Percentiles rank a stretch among this genome's conserved stretches.
phyloP scores from a whole-genome alignment of 441 rosid genomes.

The Isatis lusitanica region DNA sequence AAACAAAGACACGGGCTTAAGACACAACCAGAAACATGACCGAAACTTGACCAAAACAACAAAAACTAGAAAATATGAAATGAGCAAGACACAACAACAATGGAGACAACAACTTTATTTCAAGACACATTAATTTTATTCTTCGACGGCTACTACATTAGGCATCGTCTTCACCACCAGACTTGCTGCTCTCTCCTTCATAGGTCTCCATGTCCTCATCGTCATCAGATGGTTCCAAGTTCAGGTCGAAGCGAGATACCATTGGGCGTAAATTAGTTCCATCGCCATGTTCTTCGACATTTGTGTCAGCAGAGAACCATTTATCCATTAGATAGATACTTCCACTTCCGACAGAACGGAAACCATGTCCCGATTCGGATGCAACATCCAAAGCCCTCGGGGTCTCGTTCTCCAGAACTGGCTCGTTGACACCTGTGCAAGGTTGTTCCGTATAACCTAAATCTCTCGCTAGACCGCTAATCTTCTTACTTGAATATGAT shows the following conservation, averaged over 20 bases:
- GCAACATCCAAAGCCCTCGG: neutral
- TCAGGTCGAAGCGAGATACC: neutral
- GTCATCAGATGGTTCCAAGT: neutral
- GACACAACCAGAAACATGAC: neutral
- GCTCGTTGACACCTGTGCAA: neutral
- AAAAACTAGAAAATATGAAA: conserved; percentile 4
- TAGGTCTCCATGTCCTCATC: neutral
- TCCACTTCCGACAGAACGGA: neutral
- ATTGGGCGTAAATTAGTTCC: neutral
- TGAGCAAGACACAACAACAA: neutral
- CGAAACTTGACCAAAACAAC: neutral
- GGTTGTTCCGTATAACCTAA: neutral
- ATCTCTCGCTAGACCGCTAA: neutral
- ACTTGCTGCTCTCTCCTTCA: conserved; percentile 2
- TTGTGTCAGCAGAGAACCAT: neutral
- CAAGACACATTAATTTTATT: neutral
- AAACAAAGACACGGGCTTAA: neutral
- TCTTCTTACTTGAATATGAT: neutral
- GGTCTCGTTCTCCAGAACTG: neutral
- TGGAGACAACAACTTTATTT: neutral
- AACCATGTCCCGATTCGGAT: neutral
- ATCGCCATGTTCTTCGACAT: neutral
- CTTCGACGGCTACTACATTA: neutral
- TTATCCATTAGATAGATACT: neutral
- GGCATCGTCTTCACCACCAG: neutral